These are phyloP conservation scores for Pseudoneurospora amorphoporcata DNA, from an alignment of 495 filamentous ascomycete genomes.

Conservation along the genomic window DNA sequence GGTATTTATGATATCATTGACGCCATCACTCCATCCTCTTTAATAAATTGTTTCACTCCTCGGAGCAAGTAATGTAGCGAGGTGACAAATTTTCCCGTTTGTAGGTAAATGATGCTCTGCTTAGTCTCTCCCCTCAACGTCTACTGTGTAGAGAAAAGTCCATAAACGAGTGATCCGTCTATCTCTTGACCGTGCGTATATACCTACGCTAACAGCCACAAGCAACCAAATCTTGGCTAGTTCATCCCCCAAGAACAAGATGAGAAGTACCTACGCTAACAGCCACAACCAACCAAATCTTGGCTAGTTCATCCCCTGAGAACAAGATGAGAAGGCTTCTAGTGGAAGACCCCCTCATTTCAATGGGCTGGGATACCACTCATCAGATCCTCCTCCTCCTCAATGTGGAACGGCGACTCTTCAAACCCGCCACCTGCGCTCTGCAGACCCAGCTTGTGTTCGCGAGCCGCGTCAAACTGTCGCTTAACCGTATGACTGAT, in stretches of 20 bases:
- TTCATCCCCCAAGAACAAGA: background rate
- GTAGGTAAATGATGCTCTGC: background rate
- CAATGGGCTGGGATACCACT: background rate
- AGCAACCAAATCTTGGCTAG: background rate
- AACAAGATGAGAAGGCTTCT: background rate
- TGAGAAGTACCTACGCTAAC: background rate
- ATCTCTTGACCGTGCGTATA: background rate
- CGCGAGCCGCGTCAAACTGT: slow-evolving; percentile 10
- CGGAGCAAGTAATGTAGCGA: background rate
- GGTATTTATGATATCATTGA: background rate
- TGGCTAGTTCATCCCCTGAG: background rate
- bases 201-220: background rate
- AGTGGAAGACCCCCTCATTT: background rate
- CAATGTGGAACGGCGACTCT: background rate
- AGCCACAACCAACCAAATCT: background rate
- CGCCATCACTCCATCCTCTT: background rate
- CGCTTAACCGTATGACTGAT: slow-evolving; percentile 37
- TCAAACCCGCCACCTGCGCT: background rate
- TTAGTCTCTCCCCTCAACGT: background rate
- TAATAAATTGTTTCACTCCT: background rate
- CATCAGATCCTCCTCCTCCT: background rate
- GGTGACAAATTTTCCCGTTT: background rate
- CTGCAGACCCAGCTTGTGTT: background rate
- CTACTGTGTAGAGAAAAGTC: background rate
- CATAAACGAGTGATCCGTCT: background rate